A percentile compares a stretch with the other conserved stretches of the same genome.
phyloP scores from a whole-genome alignment of 2,329 filamentous ascomycete genomes.

The Xylaria sp. region DNA sequence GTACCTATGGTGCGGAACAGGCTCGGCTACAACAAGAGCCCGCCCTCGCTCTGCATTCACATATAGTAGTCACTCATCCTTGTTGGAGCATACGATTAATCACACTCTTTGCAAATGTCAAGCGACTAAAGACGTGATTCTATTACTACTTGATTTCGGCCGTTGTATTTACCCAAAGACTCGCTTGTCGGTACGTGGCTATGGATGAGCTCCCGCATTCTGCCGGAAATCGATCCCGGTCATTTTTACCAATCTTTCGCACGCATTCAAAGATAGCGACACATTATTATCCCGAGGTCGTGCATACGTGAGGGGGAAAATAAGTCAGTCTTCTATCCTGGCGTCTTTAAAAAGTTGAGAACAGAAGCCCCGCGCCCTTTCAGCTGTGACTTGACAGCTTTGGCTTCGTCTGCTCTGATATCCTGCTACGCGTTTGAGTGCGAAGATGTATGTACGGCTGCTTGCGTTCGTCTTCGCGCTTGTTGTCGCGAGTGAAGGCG shows the following conservation, averaged over 20 bases:
- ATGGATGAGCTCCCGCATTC: conserved; percentile 36
- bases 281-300: conserved; percentile 19
- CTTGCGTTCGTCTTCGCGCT: conserved; percentile 24
- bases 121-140: neutral
- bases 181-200: conserved; percentile 14
- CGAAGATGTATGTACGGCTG: conserved; percentile 22
- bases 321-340: neutral
- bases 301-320: conserved; percentile 21
- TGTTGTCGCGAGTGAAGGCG: neutral
- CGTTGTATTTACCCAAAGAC: conserved; percentile 29
- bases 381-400: neutral
- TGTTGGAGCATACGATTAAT: neutral
- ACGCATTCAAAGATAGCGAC: conserved; percentile 1
- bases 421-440: neutral
- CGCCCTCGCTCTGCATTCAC: neutral
- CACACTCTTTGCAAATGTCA: neutral
- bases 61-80: neutral
- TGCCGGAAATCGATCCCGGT: conserved; percentile 41
- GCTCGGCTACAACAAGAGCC: neutral
- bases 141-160: neutral
- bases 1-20: neutral
- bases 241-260: neutral
- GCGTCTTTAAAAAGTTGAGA: neutral
- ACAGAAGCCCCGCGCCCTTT: neutral
- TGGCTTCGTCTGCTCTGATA: neutral